Evolutionary conservation across 2,329 filamentous ascomycete species (phyloP).

Genomic region (Celoporthe dispersa): DNA sequence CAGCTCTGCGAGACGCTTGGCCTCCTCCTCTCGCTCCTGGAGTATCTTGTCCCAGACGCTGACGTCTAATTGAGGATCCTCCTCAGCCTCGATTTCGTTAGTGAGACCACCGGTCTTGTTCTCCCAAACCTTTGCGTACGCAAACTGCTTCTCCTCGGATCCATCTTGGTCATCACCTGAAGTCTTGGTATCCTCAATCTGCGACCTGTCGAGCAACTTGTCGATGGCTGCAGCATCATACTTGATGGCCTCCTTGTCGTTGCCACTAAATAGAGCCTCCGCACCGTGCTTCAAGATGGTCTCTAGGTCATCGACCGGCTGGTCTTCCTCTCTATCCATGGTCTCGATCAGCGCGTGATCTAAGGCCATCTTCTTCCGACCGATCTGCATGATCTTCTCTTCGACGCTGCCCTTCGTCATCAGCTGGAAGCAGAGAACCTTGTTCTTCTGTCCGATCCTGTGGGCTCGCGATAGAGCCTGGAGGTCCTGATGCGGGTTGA

Average conservation of each 20-base stretch:
- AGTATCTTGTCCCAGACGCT: conserved; percentile 92
- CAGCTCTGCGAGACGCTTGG: conserved; percentile 70
- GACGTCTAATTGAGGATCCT: conserved; percentile 62
- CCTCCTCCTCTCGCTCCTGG: conserved; percentile 77
- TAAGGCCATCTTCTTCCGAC: conserved; percentile 92
- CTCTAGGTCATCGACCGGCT: conserved; percentile 79
- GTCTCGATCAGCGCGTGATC: conserved; percentile 94
- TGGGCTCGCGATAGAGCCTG: conserved; percentile 94
- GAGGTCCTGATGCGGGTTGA: conserved; percentile 97
- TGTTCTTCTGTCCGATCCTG: conserved; percentile 94
- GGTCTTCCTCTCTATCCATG: conserved; percentile 78
- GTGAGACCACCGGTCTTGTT: conserved; percentile 75
- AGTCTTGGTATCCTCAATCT: conserved; percentile 72
- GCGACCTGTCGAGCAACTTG: conserved; percentile 83
- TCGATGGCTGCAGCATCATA: conserved; percentile 87
- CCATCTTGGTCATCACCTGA: conserved; percentile 55
- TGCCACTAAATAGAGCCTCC: conserved; percentile 79
- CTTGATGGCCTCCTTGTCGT: conserved; percentile 71
- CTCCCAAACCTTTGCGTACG: conserved; percentile 89
- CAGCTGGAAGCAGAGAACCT: conserved; percentile 92
- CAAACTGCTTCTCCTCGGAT: conserved; percentile 79
- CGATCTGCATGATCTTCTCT: conserved; percentile 95
- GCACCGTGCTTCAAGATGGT: conserved; percentile 88
- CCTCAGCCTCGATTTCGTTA: conserved; percentile 61
- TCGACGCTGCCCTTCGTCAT: conserved; percentile 89